These are phyloP conservation scores for Malassezia japonica DNA, from an alignment of 1,284 basidiomycete genomes.

Conservation along the genomic window DNA sequence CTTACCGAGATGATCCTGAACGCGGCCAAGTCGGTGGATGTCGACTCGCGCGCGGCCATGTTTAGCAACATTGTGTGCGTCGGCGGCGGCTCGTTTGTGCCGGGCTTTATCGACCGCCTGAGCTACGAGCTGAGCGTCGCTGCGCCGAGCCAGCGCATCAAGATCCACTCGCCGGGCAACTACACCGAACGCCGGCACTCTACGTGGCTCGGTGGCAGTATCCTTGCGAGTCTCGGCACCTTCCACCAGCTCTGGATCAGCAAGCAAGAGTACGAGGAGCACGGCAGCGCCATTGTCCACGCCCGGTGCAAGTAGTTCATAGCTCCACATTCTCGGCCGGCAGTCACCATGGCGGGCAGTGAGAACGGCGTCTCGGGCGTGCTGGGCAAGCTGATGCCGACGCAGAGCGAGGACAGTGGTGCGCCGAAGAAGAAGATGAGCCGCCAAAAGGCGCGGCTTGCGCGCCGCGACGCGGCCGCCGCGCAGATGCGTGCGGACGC, in stretches of 20 bases:
- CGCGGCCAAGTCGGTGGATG: constrained; percentile 74
- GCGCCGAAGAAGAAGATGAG: constrained; percentile 9
- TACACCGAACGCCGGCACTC: constrained; percentile 41
- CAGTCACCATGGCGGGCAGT: too few relatives aligned
- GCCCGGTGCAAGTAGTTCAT: constrained; percentile 35
- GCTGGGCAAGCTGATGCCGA: too few relatives aligned
- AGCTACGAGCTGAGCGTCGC: constrained; percentile 66
- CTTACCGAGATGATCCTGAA: constrained; percentile 59
- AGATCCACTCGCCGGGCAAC: constrained; percentile 46
- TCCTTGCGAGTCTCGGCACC: constrained; percentile 41
- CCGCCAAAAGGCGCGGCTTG: constrained; percentile 28
- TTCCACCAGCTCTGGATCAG: constrained; percentile 48
- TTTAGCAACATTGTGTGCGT: constrained; percentile 88
- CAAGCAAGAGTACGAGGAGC: constrained; percentile 46
- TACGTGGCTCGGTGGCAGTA: constrained; percentile 43
- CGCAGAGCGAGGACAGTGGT: too few relatives aligned
- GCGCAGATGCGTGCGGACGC: constrained; percentile 10
- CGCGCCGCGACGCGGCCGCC: constrained; percentile 20
- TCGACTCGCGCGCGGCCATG: constrained; percentile 78
- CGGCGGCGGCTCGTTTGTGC: constrained; percentile 76
- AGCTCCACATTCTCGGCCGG: too few relatives aligned
- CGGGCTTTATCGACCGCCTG: constrained; percentile 77
- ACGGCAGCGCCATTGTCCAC: constrained; percentile 41
- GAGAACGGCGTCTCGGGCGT: too few relatives aligned
- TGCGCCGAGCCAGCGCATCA: constrained; percentile 58